phyloP scores from a whole-genome alignment of 352 stramenopile species.

The Phytopythium aichiense region DNA sequence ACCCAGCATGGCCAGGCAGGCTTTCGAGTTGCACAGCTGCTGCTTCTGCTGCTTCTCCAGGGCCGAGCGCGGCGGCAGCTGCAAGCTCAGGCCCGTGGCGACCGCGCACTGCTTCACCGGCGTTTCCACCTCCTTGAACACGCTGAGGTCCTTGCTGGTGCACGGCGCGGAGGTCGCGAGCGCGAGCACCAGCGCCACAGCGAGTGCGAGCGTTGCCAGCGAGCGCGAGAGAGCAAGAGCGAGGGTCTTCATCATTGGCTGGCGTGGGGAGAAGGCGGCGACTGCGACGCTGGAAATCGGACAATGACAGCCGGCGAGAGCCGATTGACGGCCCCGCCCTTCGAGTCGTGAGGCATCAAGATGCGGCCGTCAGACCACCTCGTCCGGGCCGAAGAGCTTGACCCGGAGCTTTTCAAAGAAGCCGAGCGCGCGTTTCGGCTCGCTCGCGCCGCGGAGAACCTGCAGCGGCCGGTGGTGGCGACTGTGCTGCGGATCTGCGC shows the following conservation, averaged over 20 bases:
- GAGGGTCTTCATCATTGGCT: neutral
- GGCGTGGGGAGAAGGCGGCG: neutral
- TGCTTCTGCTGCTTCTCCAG: conserved; percentile 24
- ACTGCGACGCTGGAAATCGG: neutral
- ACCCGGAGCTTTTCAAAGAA: conserved; percentile 45
- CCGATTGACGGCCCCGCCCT: no score
- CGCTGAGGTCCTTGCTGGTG: conserved; percentile 30
- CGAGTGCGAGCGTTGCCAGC: conserved; percentile 2
- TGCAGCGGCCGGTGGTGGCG: conserved; percentile 7
- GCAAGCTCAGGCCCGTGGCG: conserved; percentile 34
- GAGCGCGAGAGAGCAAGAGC: neutral
- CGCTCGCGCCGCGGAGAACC: neutral
- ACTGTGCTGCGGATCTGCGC: conserved; percentile 16
- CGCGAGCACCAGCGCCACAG: conserved; percentile 10
- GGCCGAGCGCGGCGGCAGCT: conserved; percentile 28
- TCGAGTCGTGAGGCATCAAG: neutral
- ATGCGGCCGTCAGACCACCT: neutral
- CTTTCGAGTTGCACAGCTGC: conserved; percentile 35
- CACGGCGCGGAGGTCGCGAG: conserved; percentile 17
- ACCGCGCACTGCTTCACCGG: conserved; percentile 35
- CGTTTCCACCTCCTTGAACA: conserved; percentile 37
- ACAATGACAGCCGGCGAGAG: neutral
- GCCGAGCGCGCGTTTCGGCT: conserved; percentile 13
- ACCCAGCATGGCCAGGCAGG: conserved; percentile 51
- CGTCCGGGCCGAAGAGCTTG: conserved; percentile 29